Percentiles rank a stretch among this genome's conserved stretches.
Conservation (phyloP, 176 grass and related monocot species). For the Calamus simplicifolius region DNA sequence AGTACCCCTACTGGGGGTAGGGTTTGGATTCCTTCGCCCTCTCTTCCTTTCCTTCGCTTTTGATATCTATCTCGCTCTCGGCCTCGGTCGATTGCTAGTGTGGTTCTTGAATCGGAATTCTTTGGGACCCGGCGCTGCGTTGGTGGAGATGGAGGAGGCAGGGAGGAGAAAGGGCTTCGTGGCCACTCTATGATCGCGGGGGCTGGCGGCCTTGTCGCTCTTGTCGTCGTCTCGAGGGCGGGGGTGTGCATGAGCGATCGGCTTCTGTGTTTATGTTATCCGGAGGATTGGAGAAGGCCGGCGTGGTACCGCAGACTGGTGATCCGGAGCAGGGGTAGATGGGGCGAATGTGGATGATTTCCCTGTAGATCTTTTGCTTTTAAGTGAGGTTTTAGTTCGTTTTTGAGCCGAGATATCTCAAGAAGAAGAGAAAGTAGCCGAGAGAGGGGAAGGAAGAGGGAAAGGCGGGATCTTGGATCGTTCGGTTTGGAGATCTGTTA, state of each 20-base stretch:
- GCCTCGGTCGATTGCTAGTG: no score
- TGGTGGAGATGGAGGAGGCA: background rate
- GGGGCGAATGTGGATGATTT: slow-evolving; percentile 36
- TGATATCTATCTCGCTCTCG: no score
- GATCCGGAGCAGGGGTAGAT: slow-evolving; percentile 17
- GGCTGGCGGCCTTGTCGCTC: background rate
- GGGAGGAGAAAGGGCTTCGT: background rate
- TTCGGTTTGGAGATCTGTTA: background rate
- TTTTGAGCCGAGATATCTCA: background rate
- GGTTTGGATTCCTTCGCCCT: background rate
- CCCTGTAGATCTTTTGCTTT: background rate
- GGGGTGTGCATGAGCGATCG: slow-evolving; percentile 21
- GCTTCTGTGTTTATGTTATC: slow-evolving; percentile 6
- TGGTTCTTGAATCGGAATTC: no score
- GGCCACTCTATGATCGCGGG: background rate
- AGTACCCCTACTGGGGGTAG: background rate
- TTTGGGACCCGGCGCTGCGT: background rate
- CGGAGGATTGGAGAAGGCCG: slow-evolving; percentile 8
- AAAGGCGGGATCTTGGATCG: slow-evolving; percentile 12
- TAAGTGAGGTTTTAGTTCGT: slow-evolving; percentile 2
- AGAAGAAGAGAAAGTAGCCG: background rate
- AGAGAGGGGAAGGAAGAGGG: background rate
- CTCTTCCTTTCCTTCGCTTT: no score
- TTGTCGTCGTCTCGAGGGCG: background rate
- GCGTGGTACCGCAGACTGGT: slow-evolving; percentile 9